Conservation (phyloP, 2,329 filamentous ascomycete species). For the Alternaria sp. region DNA sequence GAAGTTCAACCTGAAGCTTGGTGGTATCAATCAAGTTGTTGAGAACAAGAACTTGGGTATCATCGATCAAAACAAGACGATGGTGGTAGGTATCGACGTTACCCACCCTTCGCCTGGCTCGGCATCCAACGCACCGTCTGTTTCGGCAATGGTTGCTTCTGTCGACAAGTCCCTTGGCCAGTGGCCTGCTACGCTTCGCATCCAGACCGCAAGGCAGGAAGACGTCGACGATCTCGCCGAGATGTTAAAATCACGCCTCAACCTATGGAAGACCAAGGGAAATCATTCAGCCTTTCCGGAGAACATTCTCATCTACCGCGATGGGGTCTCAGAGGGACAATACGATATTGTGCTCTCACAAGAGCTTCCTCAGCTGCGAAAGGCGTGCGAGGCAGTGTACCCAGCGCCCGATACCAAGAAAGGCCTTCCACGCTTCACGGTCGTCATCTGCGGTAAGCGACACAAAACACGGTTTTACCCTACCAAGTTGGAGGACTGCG, state of each 20-base stretch:
- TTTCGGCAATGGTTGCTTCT: conserved; percentile 81
- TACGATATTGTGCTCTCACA: conserved; percentile 71
- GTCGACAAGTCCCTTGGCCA: conserved; percentile 73
- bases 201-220: conserved; percentile 71
- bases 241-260: conserved; percentile 70
- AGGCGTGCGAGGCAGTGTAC: conserved; percentile 69
- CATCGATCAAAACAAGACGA: conserved; percentile 69
- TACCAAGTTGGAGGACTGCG: no score
- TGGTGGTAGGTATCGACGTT: conserved; percentile 87
- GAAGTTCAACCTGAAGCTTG: conserved; percentile 60
- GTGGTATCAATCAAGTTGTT: conserved; percentile 69
- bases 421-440: conserved; percentile 60
- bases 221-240: conserved; percentile 70
- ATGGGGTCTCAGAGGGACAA: conserved; percentile 87
- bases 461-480: conserved; percentile 89
- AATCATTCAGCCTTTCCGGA: conserved; percentile 62
- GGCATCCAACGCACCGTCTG: conserved; percentile 68
- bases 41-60: conserved; percentile 63
- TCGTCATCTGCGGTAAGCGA: conserved; percentile 84
- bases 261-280: conserved; percentile 63
- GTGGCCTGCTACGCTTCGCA: conserved; percentile 75
- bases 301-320: conserved; percentile 85
- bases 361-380: conserved; percentile 71
- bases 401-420: conserved; percentile 62
- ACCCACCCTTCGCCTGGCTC: conserved; percentile 80